These are phyloP conservation scores for Xerocomellus chrysenteron DNA, from an alignment of 768 basidiomycete species.

Conservation along the genomic window DNA sequence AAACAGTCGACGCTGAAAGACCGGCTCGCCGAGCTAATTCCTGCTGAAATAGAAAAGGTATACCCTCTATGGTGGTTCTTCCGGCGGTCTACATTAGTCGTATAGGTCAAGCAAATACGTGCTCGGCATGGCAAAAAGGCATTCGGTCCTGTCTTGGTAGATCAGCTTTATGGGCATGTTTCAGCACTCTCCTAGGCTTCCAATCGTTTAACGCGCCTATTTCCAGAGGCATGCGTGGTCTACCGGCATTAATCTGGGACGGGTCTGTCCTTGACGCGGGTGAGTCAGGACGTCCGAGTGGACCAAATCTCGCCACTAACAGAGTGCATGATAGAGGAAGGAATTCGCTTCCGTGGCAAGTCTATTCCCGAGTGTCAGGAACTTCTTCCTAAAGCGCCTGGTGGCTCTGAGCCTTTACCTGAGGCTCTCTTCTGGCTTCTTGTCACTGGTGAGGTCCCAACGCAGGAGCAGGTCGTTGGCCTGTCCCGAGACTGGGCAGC, in stretches of 20 bases:
- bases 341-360: constrained; percentile 97
- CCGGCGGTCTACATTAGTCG: constrained; percentile 1
- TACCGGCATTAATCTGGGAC: constrained; percentile 97
- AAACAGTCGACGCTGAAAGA: constrained; percentile 86
- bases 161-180: constrained; percentile 82
- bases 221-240: constrained; percentile 78
- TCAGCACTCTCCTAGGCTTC: neutral
- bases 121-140: constrained; percentile 88
- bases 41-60: constrained; percentile 59
- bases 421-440: constrained; percentile 96
- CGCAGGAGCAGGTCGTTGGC: constrained; percentile 80
- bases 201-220: constrained; percentile 1
- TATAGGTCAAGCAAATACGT: constrained; percentile 82
- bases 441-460: constrained; percentile 92
- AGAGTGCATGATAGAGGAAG: constrained; percentile 63
- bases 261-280: constrained; percentile 95
- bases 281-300: constrained; percentile 31
- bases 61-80: neutral
- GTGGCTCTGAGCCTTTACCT: constrained; percentile 87
- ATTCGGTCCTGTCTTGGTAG: constrained; percentile 88
- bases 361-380: constrained; percentile 89
- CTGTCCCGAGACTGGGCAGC: constrained; percentile 95
- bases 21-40: constrained; percentile 90
- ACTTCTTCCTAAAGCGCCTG: constrained; percentile 84
- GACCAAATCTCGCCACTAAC: neutral